phyloP scores from a whole-genome alignment of 2,329 filamentous ascomycete genomes.

The Cladosporium oxysporum region DNA sequence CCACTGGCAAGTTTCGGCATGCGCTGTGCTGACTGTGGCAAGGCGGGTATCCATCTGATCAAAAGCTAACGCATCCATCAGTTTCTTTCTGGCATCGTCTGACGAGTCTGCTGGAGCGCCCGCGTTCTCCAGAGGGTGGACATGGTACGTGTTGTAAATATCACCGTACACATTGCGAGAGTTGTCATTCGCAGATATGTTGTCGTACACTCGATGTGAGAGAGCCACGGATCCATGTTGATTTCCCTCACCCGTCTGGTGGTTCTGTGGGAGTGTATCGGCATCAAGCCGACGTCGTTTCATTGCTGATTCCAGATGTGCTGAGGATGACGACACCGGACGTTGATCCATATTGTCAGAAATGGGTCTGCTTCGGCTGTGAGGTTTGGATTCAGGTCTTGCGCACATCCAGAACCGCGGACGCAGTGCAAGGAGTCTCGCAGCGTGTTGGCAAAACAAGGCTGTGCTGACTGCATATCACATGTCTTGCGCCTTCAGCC shows the following conservation, averaged over 20 bases:
- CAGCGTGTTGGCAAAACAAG: too few species aligned
- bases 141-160: not conserved
- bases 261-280: not conserved
- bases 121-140: not conserved
- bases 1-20: conserved; percentile 48
- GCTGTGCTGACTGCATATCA: too few species aligned
- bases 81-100: not conserved
- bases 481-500: not conserved
- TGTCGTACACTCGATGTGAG: not conserved
- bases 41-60: conserved; percentile 36
- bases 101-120: not conserved
- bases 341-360: not conserved
- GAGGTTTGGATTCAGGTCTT: too few species aligned
- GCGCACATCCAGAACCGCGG: too few species aligned
- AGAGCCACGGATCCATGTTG: too few species aligned
- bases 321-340: not conserved
- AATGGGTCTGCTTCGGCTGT: too few species aligned
- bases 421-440: too few species aligned
- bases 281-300: not conserved
- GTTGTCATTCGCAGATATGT: not conserved
- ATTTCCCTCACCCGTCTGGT: too few species aligned
- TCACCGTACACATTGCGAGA: not conserved
- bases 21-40: conserved; percentile 40
- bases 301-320: not conserved
- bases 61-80: conserved; percentile 36